Evolutionary conservation across 2,329 filamentous ascomycete species (phyloP), one percentile per base, ranked within the genome.

Genomic region (Camillea tinctor): DNA sequence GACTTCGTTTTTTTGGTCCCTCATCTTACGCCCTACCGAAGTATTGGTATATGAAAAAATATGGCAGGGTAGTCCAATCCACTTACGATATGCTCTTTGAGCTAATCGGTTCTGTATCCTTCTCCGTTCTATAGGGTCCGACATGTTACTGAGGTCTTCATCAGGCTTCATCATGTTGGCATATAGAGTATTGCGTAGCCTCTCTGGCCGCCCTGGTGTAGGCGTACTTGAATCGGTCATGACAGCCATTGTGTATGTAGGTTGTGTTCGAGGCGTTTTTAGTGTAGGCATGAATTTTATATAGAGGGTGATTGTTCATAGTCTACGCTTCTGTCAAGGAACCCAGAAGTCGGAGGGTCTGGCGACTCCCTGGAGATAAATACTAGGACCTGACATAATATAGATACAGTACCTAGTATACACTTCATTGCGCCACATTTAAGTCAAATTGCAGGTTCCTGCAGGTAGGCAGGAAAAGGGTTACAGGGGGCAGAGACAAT

Each of bases 131-230:
- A 63, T 64, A 24, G 65, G 64, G 50, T 67, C 64, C 7, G 64
- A 60, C 65, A 67, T 63, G 19, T 65, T 66, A 54, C 65, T 67
- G 36, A 66, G 60, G 56, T 67, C 65, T 52, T 67, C 65, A 44
- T 67, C 65, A 4, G 65, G 65, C 65, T 66, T 67, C 65, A 67
- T 67, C 65, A 67, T 66, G 36, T 67, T 62, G 48, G 65, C 65
- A 49, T 67, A 67, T 57, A 67, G 56, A 7, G 65, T 67, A 59
- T 67, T 64, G 54, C 65, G 63, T 53, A 64, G 59, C 61, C 63
- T 64, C 56, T 66, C 65, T 17, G 65, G 59, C 59, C 64, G 62
- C 60, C 66, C 66, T 40, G 60, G 52, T 22, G 59, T 48, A n/a
- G 62, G 54, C 51, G 60, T 61, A 58, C 50, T 55, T 19, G 60